These are phyloP conservation scores for Talaromyces sp. DNA, from an alignment of 2,329 filamentous ascomycete genomes.

Conservation along the genomic window DNA sequence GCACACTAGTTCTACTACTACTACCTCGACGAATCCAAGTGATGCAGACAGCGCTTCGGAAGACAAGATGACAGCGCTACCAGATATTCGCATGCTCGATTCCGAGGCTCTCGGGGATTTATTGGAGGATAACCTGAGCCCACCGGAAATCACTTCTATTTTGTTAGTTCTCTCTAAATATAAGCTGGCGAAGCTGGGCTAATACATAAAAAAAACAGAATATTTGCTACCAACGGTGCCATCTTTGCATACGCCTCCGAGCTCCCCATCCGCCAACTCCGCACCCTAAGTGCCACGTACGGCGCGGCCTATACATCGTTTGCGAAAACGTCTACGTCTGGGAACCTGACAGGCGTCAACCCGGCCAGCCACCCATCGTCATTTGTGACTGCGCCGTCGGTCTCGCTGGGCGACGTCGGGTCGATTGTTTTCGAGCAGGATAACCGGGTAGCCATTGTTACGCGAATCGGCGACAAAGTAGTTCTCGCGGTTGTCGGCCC, in stretches of 20 bases:
- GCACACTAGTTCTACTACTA: slow-evolving; percentile 21
- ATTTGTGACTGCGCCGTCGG: slow-evolving; percentile 37
- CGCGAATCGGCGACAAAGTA: slow-evolving; percentile 39
- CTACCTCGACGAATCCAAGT: slow-evolving; percentile 2
- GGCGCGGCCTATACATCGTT: slow-evolving; percentile 41
- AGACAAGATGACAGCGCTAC: slow-evolving; percentile 36
- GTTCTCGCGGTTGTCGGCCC: slow-evolving; percentile 39
- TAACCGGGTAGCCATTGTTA: slow-evolving; percentile 37
- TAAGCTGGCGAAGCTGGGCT: not conserved
- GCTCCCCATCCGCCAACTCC: slow-evolving; percentile 35
- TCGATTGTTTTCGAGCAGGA: slow-evolving; percentile 42
- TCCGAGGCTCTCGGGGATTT: slow-evolving; percentile 38
- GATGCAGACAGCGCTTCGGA: slow-evolving; percentile 16
- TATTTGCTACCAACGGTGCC: slow-evolving; percentile 41
- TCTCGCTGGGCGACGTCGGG: slow-evolving; percentile 39
- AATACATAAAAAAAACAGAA: slow-evolving; percentile 30
- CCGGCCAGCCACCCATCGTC: slow-evolving; percentile 40
- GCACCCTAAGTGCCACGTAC: slow-evolving; percentile 40
- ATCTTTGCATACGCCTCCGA: slow-evolving; percentile 40
- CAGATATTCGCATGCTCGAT: slow-evolving; percentile 42
- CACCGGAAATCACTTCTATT: slow-evolving; percentile 41
- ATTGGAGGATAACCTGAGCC: slow-evolving; percentile 39
- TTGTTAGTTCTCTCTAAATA: slow-evolving; percentile 23
- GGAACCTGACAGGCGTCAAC: slow-evolving; percentile 40
- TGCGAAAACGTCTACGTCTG: slow-evolving; percentile 35